Conservation (phyloP, 2,329 filamentous ascomycete species). For the Pseudocercospora musae region DNA sequence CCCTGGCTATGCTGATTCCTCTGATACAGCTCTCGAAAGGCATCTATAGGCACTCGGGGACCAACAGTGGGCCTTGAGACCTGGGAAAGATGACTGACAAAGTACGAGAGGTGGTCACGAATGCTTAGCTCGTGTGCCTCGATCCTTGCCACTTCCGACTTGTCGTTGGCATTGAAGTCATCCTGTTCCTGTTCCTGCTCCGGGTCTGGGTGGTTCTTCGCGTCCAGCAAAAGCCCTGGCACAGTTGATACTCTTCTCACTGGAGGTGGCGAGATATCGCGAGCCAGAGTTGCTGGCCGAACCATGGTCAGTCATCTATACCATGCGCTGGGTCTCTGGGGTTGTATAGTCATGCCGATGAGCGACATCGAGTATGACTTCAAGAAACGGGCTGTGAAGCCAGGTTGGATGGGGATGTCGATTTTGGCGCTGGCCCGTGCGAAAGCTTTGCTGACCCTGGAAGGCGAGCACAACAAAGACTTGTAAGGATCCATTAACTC, state of each 20-base stretch:
- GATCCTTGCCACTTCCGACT: conserved; percentile 42
- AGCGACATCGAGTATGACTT: background rate
- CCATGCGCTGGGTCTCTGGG: background rate
- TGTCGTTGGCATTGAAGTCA: background rate
- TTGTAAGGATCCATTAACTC: background rate
- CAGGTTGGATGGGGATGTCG: background rate
- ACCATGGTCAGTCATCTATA: conserved; percentile 2
- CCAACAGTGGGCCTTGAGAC: conserved; percentile 26
- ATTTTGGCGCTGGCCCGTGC: background rate
- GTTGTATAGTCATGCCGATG: too few species aligned
- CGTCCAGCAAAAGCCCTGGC: background rate
- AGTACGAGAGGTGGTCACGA: conserved; percentile 49
- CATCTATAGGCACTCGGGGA: conserved; percentile 40
- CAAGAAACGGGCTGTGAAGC: background rate
- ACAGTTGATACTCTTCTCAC: conserved; percentile 20
- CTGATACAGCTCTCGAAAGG: conserved; percentile 48
- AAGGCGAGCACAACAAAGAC: background rate
- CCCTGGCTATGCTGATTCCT: conserved; percentile 47
- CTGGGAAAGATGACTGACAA: conserved; percentile 42
- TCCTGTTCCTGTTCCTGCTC: background rate
- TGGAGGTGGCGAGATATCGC: conserved; percentile 34
- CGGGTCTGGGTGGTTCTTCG: background rate
- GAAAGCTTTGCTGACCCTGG: background rate
- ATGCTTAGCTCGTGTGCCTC: conserved; percentile 51
- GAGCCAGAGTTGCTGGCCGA: conserved; percentile 19